Evolutionary conservation across 148 eudicot genomes (phyloP), one percentile per base, ranked within the genome.

Genomic region (Rhododendron kiyosumense): DNA sequence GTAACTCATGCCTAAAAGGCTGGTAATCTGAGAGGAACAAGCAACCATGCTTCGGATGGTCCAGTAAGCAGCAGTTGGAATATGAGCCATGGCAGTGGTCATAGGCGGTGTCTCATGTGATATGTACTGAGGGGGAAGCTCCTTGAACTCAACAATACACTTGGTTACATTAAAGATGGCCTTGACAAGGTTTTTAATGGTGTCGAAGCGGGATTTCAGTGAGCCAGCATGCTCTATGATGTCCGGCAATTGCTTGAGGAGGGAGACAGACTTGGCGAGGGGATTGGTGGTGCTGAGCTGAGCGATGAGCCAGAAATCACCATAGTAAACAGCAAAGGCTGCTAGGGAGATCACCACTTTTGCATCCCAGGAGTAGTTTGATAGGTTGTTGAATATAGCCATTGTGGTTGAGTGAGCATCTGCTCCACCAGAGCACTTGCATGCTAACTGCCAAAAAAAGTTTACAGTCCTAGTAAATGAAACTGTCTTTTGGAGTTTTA

Each of bases 11-110:
- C 98, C 98, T 14, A 94, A 89, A 43, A 94, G 94, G 87, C 94
- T 90, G 28, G 89, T 84, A 41, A 94, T 90, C 78, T 95, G 98
- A 9, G 94, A 83, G 5, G 94, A 93, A 79, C 95, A 92, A 45
- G 95, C 96, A 36, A 97, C 97, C 82, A 95, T 87, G 85, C 98
- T 95, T 77, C 98, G 84, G 41, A 97, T 94, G 79, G 96, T 92
- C 99, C 99, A 97, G 84, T 97, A 97, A 52, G 97, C 96, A 85
- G 98, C 99, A 85, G 92, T 88, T 1, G 99, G 99, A 79, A 95
- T 88, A 85, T 91, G 95, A 81, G 93, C 87, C 84, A 91, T 87
- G 57, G 95, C 97, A 26, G 85, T 67, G 0, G 92, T 83, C 91
- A 92, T 80, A 26, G 98, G 95, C 9, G 95, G 96, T 18, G 88